Evolutionary conservation across 768 basidiomycete genomes (phyloP).

Genomic region (Russula lepida): DNA sequence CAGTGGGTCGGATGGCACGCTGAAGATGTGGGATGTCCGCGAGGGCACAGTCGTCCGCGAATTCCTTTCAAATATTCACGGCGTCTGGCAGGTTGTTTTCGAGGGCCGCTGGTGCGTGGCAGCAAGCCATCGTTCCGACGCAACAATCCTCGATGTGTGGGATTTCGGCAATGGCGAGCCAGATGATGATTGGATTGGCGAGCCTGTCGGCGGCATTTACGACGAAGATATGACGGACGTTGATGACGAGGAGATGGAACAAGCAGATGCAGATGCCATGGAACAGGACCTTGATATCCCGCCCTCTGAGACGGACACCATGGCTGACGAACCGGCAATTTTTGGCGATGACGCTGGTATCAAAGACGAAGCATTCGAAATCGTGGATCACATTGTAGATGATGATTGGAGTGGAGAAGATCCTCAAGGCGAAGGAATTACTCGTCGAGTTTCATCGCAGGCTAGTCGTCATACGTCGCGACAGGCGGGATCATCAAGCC

Average conservation of each 20-base stretch:
- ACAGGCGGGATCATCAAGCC: conserved; percentile 4
- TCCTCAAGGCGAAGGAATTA: neutral
- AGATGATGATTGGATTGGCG: conserved; percentile 78
- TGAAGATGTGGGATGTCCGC: conserved; percentile 96
- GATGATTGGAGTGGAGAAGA: conserved; percentile 12
- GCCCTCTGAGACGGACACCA: conserved; percentile 21
- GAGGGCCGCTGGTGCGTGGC: conserved; percentile 93
- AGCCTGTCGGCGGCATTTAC: conserved; percentile 66
- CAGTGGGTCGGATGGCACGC: conserved; percentile 88
- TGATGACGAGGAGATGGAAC: conserved; percentile 42
- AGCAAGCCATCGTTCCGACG: conserved; percentile 73
- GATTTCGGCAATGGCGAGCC: conserved; percentile 64
- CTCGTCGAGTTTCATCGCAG: neutral
- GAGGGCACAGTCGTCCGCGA: conserved; percentile 84
- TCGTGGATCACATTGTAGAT: conserved; percentile 7
- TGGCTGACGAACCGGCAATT: conserved; percentile 22
- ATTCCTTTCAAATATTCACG: conserved; percentile 81
- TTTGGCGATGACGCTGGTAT: conserved; percentile 25
- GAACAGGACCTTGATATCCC: conserved; percentile 49
- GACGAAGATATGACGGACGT: conserved; percentile 57
- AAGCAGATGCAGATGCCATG: conserved; percentile 62
- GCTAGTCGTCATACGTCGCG: neutral
- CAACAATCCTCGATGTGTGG: conserved; percentile 83
- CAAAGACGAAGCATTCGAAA: neutral
- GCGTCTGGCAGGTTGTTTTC: conserved; percentile 97